These are phyloP conservation scores for Paecilomyces niveus DNA, from an alignment of 2,329 filamentous ascomycete genomes.

Conservation along the genomic window DNA sequence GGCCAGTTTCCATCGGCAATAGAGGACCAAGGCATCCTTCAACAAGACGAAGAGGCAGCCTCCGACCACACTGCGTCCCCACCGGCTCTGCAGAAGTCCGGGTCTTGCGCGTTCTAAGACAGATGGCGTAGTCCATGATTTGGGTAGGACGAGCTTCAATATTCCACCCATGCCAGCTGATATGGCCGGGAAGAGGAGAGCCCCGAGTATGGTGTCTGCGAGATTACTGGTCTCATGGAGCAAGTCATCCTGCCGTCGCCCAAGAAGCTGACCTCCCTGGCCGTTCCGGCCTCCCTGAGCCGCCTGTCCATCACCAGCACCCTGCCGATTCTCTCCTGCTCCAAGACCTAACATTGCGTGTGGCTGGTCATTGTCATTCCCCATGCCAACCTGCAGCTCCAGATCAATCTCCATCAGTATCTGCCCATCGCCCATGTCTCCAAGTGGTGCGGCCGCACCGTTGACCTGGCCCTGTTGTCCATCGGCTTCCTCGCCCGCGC, in stretches of 20 bases:
- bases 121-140: constrained; percentile 53
- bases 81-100: constrained; percentile 71
- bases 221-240: constrained; percentile 49
- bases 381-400: constrained; percentile 45
- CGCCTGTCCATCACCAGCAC: constrained; percentile 1
- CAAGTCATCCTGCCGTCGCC: constrained; percentile 40
- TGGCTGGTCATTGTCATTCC: constrained; percentile 34
- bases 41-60: constrained; percentile 83
- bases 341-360: constrained; percentile 21
- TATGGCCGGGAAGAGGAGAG: constrained; percentile 73
- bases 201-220: constrained; percentile 56
- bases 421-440: constrained; percentile 30
- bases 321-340: constrained; percentile 15
- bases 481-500: constrained; percentile 37
- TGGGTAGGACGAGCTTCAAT: constrained; percentile 61
- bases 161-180: constrained; percentile 72
- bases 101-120: constrained; percentile 40
- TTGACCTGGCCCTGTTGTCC: constrained; percentile 27
- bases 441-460: constrained; percentile 18
- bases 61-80: constrained; percentile 83
- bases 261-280: constrained; percentile 21
- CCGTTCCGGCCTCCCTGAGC: constrained; percentile 1
- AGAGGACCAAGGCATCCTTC: constrained; percentile 60
- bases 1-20: constrained; percentile 46
- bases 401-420: constrained; percentile 44